Percentiles rank a stretch among this genome's conserved stretches.
Evolutionary conservation across 805 yeast genomes (phyloP).

Genomic region (Wickerhamomyces bovis): DNA sequence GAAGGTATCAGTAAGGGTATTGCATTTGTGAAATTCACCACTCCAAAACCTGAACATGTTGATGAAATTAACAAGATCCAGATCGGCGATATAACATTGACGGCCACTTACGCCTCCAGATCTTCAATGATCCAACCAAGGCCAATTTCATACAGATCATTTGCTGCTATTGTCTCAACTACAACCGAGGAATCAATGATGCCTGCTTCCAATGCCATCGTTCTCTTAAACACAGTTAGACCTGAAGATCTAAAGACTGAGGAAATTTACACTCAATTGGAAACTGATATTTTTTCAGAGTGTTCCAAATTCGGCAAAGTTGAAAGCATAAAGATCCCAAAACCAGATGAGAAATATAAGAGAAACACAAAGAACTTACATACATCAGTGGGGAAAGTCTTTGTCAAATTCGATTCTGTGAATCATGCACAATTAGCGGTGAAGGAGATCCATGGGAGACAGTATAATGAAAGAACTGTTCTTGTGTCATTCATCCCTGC

Average conservation of each 20-base stretch:
- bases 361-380: conserved; percentile 38
- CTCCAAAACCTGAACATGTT: conserved; percentile 13
- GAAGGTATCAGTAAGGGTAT: conserved; percentile 49
- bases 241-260: conserved; percentile 57
- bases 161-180: conserved; percentile 13
- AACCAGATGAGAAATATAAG: conserved; percentile 39
- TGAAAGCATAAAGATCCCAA: conserved; percentile 51
- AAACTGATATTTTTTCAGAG: conserved; percentile 44
- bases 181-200: background rate
- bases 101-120: conserved; percentile 34
- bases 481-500: conserved; percentile 58
- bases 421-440: conserved; percentile 52
- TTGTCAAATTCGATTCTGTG: conserved; percentile 51
- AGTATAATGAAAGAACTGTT: conserved; percentile 63
- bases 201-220: conserved; percentile 42
- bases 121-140: conserved; percentile 21
- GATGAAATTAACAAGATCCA: conserved; percentile 29
- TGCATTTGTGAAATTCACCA: conserved; percentile 44
- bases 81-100: conserved; percentile 31
- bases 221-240: conserved; percentile 59
- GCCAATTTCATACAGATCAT: conserved; percentile 19
- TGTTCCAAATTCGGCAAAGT: conserved; percentile 48
- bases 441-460: conserved; percentile 53
- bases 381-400: conserved; percentile 68
- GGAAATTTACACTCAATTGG: conserved; percentile 40